A percentile compares a stretch with the other conserved stretches of the same genome.
Evolutionary conservation across 1,284 basidiomycete genomes (phyloP).

Genomic region (Heliocybe sulcata): DNA sequence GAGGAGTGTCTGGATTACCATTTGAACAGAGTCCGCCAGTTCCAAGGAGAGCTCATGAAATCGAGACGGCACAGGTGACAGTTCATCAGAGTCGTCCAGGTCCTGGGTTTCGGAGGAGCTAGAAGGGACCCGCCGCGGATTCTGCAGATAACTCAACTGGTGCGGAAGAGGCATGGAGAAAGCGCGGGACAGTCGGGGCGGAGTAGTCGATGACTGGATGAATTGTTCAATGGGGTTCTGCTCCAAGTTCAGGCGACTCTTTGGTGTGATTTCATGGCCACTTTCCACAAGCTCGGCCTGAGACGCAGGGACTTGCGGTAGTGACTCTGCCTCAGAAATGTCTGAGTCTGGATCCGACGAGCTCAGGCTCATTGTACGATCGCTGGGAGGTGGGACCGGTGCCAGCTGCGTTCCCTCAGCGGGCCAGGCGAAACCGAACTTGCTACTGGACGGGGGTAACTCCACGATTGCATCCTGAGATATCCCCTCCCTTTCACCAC

Average conservation of each 20-base stretch:
- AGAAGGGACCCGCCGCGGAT: slow-evolving; percentile 42
- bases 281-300: slow-evolving; percentile 19
- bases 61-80: slow-evolving; percentile 28
- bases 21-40: slow-evolving; percentile 82
- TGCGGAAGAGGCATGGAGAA: slow-evolving; percentile 67
- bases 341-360: slow-evolving; percentile 45
- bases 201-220: slow-evolving; percentile 15
- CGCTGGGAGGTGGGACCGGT: slow-evolving; percentile 27
- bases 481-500: slow-evolving; percentile 19
- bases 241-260: slow-evolving; percentile 23
- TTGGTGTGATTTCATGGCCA: slow-evolving; percentile 24
- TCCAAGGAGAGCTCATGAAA: slow-evolving; percentile 70
- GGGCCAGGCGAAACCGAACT: slow-evolving; percentile 46
- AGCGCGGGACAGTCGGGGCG: slow-evolving; percentile 55
- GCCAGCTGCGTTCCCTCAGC: slow-evolving; percentile 25
- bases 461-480: slow-evolving; percentile 27
- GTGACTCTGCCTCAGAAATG: slow-evolving; percentile 33
- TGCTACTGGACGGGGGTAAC: slow-evolving; percentile 34
- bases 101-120: slow-evolving; percentile 10
- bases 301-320: slow-evolving; percentile 18
- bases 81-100: slow-evolving; percentile 12
- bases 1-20: slow-evolving; percentile 82
- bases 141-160: slow-evolving; percentile 58
- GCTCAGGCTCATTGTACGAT: slow-evolving; percentile 24
- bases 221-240: slow-evolving; percentile 25